Evolutionary conservation across 257 asterid genomes (phyloP), one percentile per base, ranked within the genome.

Genomic region (Thymus quinquecostatus): DNA sequence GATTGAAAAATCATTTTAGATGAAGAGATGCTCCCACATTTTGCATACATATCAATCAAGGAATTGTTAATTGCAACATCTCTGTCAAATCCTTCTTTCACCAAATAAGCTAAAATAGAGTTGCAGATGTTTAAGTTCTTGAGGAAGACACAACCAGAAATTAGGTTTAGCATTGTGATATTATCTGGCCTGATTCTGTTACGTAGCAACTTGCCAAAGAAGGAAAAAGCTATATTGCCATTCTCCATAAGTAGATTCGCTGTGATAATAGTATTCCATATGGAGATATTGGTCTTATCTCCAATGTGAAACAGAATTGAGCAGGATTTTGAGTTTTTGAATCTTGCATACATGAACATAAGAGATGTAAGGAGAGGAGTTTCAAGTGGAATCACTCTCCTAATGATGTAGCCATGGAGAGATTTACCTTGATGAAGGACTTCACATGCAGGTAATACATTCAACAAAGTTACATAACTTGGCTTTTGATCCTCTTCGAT

Each of bases 261-360:
- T 29, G 96, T 79, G 68, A 85, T 79, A 40, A 81, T 12, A 43
- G 91, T 81, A 77, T 89, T 87, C 93, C 96, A 89, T 13, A 82
- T 54, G 47, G 89, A 89, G 47, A 87, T 80, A 70, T 68, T 84
- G 47, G 73, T 67, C 58, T 72, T 72, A 55, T 87, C 86, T 73
- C 89, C 88, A 70, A 14, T 45, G 32, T 64, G 68, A 55, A 89
- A 89, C 48, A 85, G 77, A 59, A 33, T 41, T 69, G 62, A 38
- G 77, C 89, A 83, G 32, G 82, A 69, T 14, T 47, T 70, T 2
- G 69, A 33, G 38, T 70, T 58, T 50, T 69, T 79, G 69, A 75
- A 78, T 78, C 83, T 81, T 33, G 88, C 85, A 71, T 89, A 89
- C 87, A 78, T 84, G 57, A 83, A 70, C 78, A 89, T 84, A 30